Evolutionary conservation across 2,329 filamentous ascomycete genomes (phyloP).

Genomic region (Arthrocladium fulminans): DNA sequence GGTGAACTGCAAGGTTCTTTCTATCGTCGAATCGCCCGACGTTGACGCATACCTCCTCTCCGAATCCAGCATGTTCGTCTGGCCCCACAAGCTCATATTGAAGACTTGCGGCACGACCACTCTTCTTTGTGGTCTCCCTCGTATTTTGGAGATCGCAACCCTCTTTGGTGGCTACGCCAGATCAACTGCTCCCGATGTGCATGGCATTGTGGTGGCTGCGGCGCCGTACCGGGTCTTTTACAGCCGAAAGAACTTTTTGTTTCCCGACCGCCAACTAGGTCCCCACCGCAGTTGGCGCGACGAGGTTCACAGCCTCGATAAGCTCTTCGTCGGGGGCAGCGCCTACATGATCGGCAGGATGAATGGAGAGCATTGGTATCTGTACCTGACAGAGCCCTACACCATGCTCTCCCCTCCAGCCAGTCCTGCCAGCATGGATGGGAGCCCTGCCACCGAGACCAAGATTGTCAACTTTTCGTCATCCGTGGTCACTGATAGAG

Average conservation of each 20-base stretch:
- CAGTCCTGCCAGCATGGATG: slow-evolving; percentile 51
- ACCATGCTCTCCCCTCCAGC: slow-evolving; percentile 70
- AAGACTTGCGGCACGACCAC: slow-evolving; percentile 99
- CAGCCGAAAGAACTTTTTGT: slow-evolving; percentile 96
- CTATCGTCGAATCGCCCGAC: slow-evolving; percentile 82
- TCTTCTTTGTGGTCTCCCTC: slow-evolving; percentile 76
- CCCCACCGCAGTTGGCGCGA: slow-evolving; percentile 97
- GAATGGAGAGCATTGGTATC: slow-evolving; percentile 99
- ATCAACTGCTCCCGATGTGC: slow-evolving; percentile 56
- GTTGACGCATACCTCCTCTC: slow-evolving; percentile 95
- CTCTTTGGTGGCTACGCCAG: slow-evolving; percentile 81
- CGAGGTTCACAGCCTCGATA: slow-evolving; percentile 86
- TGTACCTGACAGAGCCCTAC: slow-evolving; percentile 88
- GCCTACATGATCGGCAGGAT: slow-evolving; percentile 99
- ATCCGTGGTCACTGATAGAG: slow-evolving; percentile 20
- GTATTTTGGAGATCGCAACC: slow-evolving; percentile 86
- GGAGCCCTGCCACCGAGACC: slow-evolving; percentile 45
- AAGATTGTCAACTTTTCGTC: slow-evolving; percentile 50
- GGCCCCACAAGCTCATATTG: slow-evolving; percentile 97
- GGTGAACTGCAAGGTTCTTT: slow-evolving; percentile 97
- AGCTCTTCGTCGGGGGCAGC: slow-evolving; percentile 82
- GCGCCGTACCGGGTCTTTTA: slow-evolving; percentile 96
- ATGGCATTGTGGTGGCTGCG: slow-evolving; percentile 64
- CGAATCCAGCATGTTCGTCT: slow-evolving; percentile 99
- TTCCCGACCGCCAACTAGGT: slow-evolving; percentile 85